These are phyloP conservation scores for Dunaliella primolecta DNA, from an alignment of 139 green algal genomes.

Conservation along the genomic window DNA sequence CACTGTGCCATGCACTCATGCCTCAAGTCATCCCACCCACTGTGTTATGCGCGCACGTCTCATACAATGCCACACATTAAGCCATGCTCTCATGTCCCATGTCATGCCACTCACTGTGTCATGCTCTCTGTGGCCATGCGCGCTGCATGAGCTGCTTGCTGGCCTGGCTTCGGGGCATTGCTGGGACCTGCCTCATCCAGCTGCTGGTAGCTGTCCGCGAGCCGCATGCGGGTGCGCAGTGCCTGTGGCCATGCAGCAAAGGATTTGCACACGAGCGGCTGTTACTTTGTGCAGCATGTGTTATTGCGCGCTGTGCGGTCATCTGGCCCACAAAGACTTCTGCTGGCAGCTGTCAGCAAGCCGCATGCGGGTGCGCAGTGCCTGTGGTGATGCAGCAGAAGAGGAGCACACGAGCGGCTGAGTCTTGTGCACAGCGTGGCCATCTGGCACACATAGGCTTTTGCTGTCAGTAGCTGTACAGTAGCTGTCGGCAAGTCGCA, in stretches of 20 bases:
- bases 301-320: neutral
- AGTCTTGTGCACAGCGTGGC: no score
- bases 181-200: neutral
- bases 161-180: neutral
- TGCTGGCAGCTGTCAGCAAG: constrained; percentile 34
- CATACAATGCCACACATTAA: neutral
- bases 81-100: neutral
- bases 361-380: constrained; percentile 26
- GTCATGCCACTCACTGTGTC: neutral
- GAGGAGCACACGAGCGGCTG: no score
- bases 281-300: neutral
- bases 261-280: neutral
- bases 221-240: constrained; percentile 28
- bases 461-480: no score
- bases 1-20: neutral
- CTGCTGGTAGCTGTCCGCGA: constrained; percentile 36
- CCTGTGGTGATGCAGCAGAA: neutral
- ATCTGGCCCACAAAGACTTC: neutral
- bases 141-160: neutral
- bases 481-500: constrained; percentile 42
- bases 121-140: neutral
- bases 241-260: no score
- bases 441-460: no score
- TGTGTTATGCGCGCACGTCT: neutral
- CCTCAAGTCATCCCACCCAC: neutral